phyloP scores from a whole-genome alignment of 2,329 filamentous ascomycete species.

The Aspergillus calidoustus region DNA sequence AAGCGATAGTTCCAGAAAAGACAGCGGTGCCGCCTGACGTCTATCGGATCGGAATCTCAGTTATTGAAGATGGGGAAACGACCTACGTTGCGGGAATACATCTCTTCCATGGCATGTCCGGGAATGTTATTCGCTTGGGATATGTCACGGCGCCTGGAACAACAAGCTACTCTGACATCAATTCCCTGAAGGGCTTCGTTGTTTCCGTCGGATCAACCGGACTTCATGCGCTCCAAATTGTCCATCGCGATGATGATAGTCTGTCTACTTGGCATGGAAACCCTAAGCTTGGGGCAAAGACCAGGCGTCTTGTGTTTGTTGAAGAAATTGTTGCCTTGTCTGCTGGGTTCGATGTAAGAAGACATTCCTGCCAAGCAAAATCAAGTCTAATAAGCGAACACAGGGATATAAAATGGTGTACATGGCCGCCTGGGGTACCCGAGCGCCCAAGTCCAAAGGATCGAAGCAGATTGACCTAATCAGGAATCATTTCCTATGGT shows the following conservation, averaged over 20 bases:
- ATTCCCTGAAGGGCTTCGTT: not conserved
- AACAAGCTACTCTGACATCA: too few relatives aligned
- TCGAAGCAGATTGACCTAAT: not conserved
- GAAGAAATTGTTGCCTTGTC: not conserved
- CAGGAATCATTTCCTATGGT: too few relatives aligned
- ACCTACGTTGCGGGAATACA: not conserved
- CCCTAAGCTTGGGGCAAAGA: not conserved
- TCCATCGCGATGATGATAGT: not conserved
- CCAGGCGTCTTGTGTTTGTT: not conserved
- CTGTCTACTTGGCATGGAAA: not conserved
- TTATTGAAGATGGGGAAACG: not conserved
- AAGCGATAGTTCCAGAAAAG: too few relatives aligned
- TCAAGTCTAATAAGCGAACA: not conserved
- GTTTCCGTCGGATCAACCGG: not conserved
- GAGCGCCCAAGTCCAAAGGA: too few relatives aligned
- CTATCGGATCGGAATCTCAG: not conserved
- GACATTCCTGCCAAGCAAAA: not conserved
- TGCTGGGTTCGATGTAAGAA: not conserved
- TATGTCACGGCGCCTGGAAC: too few relatives aligned
- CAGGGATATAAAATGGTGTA: conserved; percentile 4
- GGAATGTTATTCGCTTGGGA: not conserved
- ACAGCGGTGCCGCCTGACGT: not conserved
- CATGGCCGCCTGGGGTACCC: not conserved
- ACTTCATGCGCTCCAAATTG: not conserved
- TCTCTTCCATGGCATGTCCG: too few relatives aligned